phyloP scores from a whole-genome alignment of 2,329 filamentous ascomycete genomes.

The Dothistroma pini region DNA sequence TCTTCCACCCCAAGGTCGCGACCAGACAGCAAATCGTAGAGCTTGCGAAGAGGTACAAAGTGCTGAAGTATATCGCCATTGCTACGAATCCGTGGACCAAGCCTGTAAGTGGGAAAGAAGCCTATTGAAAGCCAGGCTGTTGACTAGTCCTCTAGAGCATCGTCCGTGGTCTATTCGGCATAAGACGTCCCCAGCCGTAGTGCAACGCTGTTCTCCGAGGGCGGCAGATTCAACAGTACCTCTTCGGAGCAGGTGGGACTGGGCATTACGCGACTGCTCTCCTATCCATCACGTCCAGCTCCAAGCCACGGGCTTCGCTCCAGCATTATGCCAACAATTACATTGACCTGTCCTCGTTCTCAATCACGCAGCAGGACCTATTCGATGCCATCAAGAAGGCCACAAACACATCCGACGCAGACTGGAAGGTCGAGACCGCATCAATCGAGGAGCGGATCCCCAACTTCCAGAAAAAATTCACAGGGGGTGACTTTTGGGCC shows the following conservation, averaged over 20 bases:
- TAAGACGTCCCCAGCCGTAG: constrained; percentile 20
- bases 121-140: constrained; percentile 39
- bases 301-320: constrained; percentile 35
- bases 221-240: constrained; percentile 35
- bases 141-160: neutral
- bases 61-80: constrained; percentile 41
- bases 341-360: constrained; percentile 38
- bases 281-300: constrained; percentile 27
- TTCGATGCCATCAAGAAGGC: constrained; percentile 35
- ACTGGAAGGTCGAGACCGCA: constrained; percentile 35
- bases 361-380: constrained; percentile 37
- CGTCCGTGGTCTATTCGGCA: constrained; percentile 37
- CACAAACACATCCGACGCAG: constrained; percentile 33
- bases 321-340: constrained; percentile 34
- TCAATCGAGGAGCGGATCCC: constrained; percentile 43
- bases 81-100: constrained; percentile 32
- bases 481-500: constrained; percentile 43
- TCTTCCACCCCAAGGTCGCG: constrained; percentile 16
- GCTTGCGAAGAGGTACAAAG: constrained; percentile 25
- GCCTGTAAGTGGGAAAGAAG: constrained; percentile 12
- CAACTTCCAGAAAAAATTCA: constrained; percentile 45
- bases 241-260: constrained; percentile 34
- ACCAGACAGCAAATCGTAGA: constrained; percentile 25
- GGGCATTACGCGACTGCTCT: constrained; percentile 34
- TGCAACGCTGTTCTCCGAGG: constrained; percentile 31